Percentiles rank a stretch among this genome's conserved stretches.
These are phyloP conservation scores for Meredithiella fracta DNA, from an alignment of 2,329 filamentous ascomycete genomes.

Conservation along the genomic window DNA sequence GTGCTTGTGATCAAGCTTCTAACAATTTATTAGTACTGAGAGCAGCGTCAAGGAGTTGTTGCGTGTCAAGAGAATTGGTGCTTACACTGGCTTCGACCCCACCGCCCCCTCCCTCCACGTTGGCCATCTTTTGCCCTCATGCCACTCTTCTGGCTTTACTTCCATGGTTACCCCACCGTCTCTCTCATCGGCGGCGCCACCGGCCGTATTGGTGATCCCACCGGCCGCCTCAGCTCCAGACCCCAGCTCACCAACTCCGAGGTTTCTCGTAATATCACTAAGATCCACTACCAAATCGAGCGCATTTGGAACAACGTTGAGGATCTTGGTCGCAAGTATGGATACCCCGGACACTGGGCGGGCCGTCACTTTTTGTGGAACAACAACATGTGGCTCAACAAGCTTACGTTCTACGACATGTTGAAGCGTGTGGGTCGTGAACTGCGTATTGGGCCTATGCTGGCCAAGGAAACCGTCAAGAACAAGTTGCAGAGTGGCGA, in stretches of 20 bases:
- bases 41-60: constrained; percentile 45
- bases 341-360: constrained; percentile 44
- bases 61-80: constrained; percentile 47
- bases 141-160: constrained; percentile 71
- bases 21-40: constrained; percentile 23
- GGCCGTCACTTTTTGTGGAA: constrained; percentile 57
- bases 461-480: constrained; percentile 76
- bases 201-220: constrained; percentile 64
- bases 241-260: constrained; percentile 34
- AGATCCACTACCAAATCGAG: constrained; percentile 53
- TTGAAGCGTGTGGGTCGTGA: constrained; percentile 55
- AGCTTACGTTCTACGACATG: constrained; percentile 55
- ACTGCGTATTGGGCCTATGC: constrained; percentile 69
- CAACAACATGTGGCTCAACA: constrained; percentile 72
- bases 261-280: constrained; percentile 46
- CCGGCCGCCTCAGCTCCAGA: constrained; percentile 47
- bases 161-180: constrained; percentile 53
- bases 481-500: constrained; percentile 69
- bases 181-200: constrained; percentile 60
- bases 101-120: constrained; percentile 66
- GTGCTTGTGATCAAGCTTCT: background rate
- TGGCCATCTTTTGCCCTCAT: constrained; percentile 68
- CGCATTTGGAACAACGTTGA: constrained; percentile 63
- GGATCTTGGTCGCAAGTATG: constrained; percentile 44
- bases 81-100: constrained; percentile 69